Evolutionary conservation across 2,329 filamentous ascomycete species (phyloP).

Genomic region (Conoideocrella luteorostrata): DNA sequence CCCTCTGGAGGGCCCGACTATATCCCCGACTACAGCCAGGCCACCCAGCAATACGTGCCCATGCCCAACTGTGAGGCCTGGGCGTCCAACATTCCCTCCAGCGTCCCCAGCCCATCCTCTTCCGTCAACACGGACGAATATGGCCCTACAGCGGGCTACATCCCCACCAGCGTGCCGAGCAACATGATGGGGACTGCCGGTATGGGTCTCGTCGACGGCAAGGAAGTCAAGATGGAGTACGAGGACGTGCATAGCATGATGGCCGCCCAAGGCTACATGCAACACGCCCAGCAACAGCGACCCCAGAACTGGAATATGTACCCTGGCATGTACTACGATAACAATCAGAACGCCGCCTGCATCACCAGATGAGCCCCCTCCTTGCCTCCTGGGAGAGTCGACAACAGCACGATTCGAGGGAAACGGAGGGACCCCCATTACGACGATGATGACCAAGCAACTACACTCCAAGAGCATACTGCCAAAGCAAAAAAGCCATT

Average conservation of each 20-base stretch:
- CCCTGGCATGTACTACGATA: constrained; percentile 23
- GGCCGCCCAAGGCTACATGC: constrained; percentile 18
- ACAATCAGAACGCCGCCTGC: constrained; percentile 9
- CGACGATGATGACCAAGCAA: too few species aligned
- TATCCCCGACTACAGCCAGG: constrained; percentile 34
- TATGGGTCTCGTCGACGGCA: constrained; percentile 21
- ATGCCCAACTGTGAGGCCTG: constrained; percentile 40
- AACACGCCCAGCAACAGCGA: constrained; percentile 20
- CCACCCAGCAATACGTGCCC: constrained; percentile 26
- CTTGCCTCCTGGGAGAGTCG: too few species aligned
- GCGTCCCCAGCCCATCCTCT: constrained; percentile 46
- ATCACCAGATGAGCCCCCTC: constrained; percentile 1
- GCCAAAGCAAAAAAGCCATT: too few species aligned
- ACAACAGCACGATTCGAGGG: too few species aligned
- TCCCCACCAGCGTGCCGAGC: constrained; percentile 42
- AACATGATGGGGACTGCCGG: constrained; percentile 27
- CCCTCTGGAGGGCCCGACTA: constrained; percentile 34
- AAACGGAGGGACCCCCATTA: too few species aligned
- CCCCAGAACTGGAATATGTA: constrained; percentile 27
- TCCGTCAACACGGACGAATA: constrained; percentile 43
- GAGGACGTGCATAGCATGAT: constrained; percentile 27
- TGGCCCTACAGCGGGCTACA: constrained; percentile 32
- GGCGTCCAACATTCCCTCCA: constrained; percentile 39
- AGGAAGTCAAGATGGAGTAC: constrained; percentile 34
- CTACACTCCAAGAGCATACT: too few species aligned